These are phyloP conservation scores for Pichia nanzhaoensis DNA, from an alignment of 805 yeast species.

Conservation along the genomic window DNA sequence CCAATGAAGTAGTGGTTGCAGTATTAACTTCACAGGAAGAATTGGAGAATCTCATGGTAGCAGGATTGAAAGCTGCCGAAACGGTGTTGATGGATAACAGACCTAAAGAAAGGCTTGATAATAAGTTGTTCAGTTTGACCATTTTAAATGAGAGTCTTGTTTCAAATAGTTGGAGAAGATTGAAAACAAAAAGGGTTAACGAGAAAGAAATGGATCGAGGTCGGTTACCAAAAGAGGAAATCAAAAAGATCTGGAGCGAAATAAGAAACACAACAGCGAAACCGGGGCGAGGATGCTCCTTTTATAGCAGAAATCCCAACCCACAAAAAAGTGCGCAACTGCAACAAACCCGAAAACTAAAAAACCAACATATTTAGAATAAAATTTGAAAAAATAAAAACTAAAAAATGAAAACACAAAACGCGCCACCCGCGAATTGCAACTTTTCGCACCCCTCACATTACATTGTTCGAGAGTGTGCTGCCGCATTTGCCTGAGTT, in stretches of 20 bases:
- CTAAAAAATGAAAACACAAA: no score
- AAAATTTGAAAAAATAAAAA: no score
- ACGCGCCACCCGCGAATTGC: no score
- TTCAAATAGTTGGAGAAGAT: slow-evolving; percentile 3
- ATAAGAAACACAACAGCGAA: no score
- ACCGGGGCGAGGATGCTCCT: no score
- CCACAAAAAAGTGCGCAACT: no score
- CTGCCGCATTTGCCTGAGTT: no score
- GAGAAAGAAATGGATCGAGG: slow-evolving; percentile 10
- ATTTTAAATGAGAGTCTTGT: slow-evolving; percentile 1
- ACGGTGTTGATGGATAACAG: neutral
- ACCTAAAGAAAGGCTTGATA: slow-evolving; percentile 1
- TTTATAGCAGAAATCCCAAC: no score
- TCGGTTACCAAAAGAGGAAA: slow-evolving; percentile 5
- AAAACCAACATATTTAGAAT: no score
- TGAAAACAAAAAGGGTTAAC: neutral
- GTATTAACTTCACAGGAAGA: neutral
- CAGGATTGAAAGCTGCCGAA: slow-evolving; percentile 1
- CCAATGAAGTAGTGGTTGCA: slow-evolving; percentile 10
- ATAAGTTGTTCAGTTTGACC: slow-evolving; percentile 8
- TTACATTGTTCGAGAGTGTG: no score
- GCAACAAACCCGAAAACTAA: no score
- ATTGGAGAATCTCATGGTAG: slow-evolving; percentile 4
- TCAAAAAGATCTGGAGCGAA: neutral
- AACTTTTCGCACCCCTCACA: no score